These are phyloP conservation scores for Cyanodermella asteris DNA, from an alignment of 2,329 filamentous ascomycete species.

Conservation along the genomic window DNA sequence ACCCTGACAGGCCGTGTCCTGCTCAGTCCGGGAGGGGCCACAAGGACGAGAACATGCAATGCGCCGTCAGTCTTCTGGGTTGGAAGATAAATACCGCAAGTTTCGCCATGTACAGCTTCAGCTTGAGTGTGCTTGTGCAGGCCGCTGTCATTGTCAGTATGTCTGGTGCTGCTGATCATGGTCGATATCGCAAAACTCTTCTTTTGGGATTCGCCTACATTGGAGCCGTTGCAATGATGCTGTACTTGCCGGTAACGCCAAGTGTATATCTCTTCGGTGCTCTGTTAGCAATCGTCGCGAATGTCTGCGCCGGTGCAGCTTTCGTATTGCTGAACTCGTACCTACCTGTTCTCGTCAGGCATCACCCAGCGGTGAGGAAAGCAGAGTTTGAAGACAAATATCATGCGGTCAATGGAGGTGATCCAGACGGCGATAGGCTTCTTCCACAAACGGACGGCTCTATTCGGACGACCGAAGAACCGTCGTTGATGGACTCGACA, in stretches of 20 bases:
- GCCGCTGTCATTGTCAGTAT: constrained; percentile 85
- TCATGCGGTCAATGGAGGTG: too few species aligned
- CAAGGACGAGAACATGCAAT: constrained; percentile 35
- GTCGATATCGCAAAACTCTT: constrained; percentile 72
- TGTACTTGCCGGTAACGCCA: constrained; percentile 59
- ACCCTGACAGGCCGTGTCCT: constrained; percentile 54
- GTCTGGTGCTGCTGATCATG: constrained; percentile 87
- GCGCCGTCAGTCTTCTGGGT: constrained; percentile 62
- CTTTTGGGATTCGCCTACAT: constrained; percentile 66
- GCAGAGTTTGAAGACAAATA: constrained; percentile 6
- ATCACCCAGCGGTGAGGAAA: constrained; percentile 56
- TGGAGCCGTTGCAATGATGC: constrained; percentile 67
- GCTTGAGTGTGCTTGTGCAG: constrained; percentile 72
- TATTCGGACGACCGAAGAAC: too few species aligned
- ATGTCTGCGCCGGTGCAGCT: constrained; percentile 83
- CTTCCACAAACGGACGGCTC: too few species aligned
- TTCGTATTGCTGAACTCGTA: constrained; percentile 95
- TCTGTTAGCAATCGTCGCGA: constrained; percentile 68
- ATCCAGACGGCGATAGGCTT: constrained; percentile 3
- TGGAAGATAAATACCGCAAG: constrained; percentile 83
- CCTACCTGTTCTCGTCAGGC: constrained; percentile 68
- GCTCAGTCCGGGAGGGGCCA: constrained; percentile 32
- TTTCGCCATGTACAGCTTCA: constrained; percentile 98
- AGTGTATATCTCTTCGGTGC: constrained; percentile 61
- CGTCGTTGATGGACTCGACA: too few species aligned